Base-by-base conservation (phyloP, 768 basidiomycete genomes). In the Rhodotorula kratochvilovae region DNA sequence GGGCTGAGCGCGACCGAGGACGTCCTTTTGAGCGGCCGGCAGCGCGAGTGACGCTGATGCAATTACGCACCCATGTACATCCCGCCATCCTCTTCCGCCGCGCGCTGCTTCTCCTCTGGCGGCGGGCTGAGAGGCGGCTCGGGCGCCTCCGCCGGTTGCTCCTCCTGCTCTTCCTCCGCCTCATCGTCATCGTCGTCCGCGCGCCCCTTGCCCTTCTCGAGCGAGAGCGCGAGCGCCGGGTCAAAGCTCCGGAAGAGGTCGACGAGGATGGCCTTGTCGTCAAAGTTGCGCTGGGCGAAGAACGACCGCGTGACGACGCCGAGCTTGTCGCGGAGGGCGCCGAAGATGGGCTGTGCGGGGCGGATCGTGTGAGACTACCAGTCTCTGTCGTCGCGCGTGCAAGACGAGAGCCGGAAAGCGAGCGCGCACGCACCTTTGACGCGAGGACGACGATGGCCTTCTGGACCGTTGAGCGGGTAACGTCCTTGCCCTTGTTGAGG, bases 391-490 rank as follows among this genome's bases (percentile, higher is more conserved):
- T 12, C 45, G n/a, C n/a, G n/a, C 16, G 45, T 23, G 45, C 4
- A 23, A 46, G 21, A 23, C 8, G 3, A 17, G 45, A 3, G 2
- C 19, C 4, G 23, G 25, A 27, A 7, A 13, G 48, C 3, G 48
- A 27, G 25, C 6, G 11, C 7, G 29, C 33, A 39, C 15, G 53
- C 79, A 81, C 82, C 69, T 81, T 81, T 29, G 79, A 80, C 7
- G 92, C 93, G 46, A 99, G 83, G 5, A 99, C 90, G 0, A 98
- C 92, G 6, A 99, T 91, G 0, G 96, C 94, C 79, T 98, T 99
- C 80, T 99, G 96, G 0, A 99, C 96, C 16, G 89, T 98, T 10
- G 90, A 92, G 25, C 96, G 87, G 10, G 96, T 98, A 27, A 98
- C 91, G 73, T 96, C 94, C 46, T 80, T 81, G 50, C 87, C 85